phyloP scores from a whole-genome alignment of 371 early-diverging fungal species.

The Batkoa obscura region DNA sequence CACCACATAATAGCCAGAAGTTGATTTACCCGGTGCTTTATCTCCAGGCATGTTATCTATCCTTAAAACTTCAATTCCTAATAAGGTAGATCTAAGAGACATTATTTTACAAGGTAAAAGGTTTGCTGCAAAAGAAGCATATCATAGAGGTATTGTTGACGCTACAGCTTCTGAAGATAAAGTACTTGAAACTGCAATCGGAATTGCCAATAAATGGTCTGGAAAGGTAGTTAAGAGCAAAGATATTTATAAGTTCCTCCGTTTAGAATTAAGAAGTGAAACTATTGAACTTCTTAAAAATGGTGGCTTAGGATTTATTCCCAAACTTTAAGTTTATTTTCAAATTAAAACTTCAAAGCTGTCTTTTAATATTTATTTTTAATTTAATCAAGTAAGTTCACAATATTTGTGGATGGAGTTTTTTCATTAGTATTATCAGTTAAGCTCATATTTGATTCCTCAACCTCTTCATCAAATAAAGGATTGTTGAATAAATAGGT shows the following conservation, averaged over 20 bases:
- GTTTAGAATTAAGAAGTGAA: slow-evolving; percentile 18
- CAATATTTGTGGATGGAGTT: no score
- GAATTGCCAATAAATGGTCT: slow-evolving; percentile 31
- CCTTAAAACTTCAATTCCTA: neutral
- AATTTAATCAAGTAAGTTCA: no score
- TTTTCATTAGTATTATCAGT: no score
- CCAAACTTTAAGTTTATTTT: neutral
- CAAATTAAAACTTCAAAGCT: no score
- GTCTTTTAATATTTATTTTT: no score
- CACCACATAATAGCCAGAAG: slow-evolving; percentile 27
- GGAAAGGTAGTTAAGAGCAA: slow-evolving; percentile 25
- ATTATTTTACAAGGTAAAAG: slow-evolving; percentile 44
- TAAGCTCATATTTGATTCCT: no score
- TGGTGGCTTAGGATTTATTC: neutral
- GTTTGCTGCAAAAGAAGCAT: slow-evolving; percentile 36
- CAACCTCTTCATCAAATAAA: no score
- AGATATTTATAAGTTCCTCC: slow-evolving; percentile 10
- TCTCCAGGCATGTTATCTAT: slow-evolving; percentile 40
- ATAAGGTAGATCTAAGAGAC: slow-evolving; percentile 31
- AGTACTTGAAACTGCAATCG: slow-evolving; percentile 21
- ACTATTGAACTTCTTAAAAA: slow-evolving; percentile 1
- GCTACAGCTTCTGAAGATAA: slow-evolving; percentile 19
- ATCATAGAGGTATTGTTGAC: slow-evolving; percentile 41
- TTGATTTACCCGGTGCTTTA: slow-evolving; percentile 49
- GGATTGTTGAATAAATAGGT: no score